Conservation (phyloP, 495 filamentous ascomycete species). For the Penicillium roqueforti region DNA sequence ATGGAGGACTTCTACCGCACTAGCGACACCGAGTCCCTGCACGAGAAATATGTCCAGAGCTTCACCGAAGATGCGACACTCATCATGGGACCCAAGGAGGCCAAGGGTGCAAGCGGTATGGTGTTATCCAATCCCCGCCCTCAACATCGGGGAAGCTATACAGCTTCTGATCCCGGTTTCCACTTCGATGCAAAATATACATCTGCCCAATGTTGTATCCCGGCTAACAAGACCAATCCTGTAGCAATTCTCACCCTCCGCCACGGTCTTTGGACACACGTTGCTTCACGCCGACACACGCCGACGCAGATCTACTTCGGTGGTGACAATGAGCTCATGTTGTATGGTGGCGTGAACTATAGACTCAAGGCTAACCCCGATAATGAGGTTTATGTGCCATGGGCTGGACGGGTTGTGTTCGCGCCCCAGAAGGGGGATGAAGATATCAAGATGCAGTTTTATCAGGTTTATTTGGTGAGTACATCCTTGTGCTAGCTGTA, state of each 20-base stretch:
- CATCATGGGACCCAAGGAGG: conserved; percentile 53
- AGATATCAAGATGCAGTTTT: conserved; percentile 54
- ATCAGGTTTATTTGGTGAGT: conserved; percentile 64
- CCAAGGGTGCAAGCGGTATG: conserved; percentile 48
- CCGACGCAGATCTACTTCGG: conserved; percentile 51
- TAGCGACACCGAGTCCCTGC: conserved; percentile 52
- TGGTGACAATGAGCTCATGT: conserved; percentile 55
- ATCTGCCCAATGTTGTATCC: background rate
- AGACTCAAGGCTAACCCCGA: conserved; percentile 46
- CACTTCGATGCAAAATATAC: background rate
- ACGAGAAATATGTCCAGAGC: conserved; percentile 51
- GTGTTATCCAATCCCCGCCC: background rate
- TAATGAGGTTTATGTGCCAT: conserved; percentile 44
- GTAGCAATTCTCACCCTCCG: conserved; percentile 53
- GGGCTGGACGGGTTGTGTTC: conserved; percentile 55
- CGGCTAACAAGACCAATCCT: background rate
- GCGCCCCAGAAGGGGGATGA: conserved; percentile 36
- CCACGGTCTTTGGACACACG: conserved; percentile 54
- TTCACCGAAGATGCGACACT: conserved; percentile 56
- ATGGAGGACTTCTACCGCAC: conserved; percentile 56
- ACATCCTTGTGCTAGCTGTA: conserved; percentile 9
- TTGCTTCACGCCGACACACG: conserved; percentile 48
- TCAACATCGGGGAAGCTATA: background rate
- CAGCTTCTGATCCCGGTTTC: background rate
- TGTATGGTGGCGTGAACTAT: conserved; percentile 56